These are phyloP conservation scores for Ceratocystis diversiconidia DNA, from an alignment of 2,329 filamentous ascomycete species.

Conservation along the genomic window DNA sequence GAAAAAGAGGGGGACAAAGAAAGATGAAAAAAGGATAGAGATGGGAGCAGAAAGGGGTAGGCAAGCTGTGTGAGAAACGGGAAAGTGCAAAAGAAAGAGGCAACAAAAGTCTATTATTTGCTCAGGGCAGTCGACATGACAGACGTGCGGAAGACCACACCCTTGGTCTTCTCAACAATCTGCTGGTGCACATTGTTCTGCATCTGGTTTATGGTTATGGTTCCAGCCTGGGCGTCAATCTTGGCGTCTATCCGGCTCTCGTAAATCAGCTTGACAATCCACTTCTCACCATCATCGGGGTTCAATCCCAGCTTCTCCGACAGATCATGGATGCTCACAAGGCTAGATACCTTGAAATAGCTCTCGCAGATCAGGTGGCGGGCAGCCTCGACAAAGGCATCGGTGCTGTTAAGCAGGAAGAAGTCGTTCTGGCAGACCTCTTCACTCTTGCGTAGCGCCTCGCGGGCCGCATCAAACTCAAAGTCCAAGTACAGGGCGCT, in stretches of 20 bases:
- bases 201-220: slow-evolving; percentile 98
- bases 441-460: slow-evolving; percentile 78
- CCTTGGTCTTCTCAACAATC: slow-evolving; percentile 98
- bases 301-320: slow-evolving; percentile 81
- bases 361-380: slow-evolving; percentile 94
- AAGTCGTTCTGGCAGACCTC: slow-evolving; percentile 87
- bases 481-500: slow-evolving; percentile 82
- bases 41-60: too few relatives aligned
- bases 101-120: slow-evolving; percentile 28
- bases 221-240: slow-evolving; percentile 98
- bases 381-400: slow-evolving; percentile 84
- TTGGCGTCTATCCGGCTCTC: slow-evolving; percentile 96
- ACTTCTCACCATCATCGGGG: slow-evolving; percentile 96
- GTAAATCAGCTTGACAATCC: slow-evolving; percentile 98
- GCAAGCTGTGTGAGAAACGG: neutral
- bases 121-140: slow-evolving; percentile 61
- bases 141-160: slow-evolving; percentile 95
- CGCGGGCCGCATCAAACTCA: slow-evolving; percentile 82
- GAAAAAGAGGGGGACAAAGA: too few relatives aligned
- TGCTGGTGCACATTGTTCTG: slow-evolving; percentile 98
- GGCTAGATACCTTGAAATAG: slow-evolving; percentile 99
- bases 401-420: slow-evolving; percentile 75
- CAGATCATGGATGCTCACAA: slow-evolving; percentile 95
- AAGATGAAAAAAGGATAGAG: too few relatives aligned
- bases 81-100: neutral